A percentile compares a stretch with the other conserved stretches of the same genome.
phyloP scores from a whole-genome alignment of 2,329 filamentous ascomycete genomes.

The Stachybotrys chlorohalonatus region DNA sequence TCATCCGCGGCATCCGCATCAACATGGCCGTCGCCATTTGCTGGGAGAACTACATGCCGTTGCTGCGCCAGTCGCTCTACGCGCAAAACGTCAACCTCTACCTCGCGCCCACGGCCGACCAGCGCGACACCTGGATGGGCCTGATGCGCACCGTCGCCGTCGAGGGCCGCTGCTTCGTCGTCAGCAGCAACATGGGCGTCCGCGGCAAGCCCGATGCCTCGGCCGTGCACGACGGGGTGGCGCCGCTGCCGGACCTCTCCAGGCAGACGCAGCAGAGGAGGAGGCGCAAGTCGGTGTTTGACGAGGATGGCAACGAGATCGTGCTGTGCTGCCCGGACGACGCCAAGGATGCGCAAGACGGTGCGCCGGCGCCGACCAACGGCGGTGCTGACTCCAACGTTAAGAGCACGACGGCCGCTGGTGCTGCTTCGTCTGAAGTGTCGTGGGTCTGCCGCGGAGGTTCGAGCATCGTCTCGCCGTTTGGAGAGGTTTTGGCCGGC shows the following conservation, averaged over 20 bases:
- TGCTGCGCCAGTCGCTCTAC: constrained; percentile 76
- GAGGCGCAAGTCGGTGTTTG: constrained; percentile 33
- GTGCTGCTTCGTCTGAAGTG: constrained; percentile 9
- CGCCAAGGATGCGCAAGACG: constrained; percentile 7
- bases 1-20: constrained; percentile 68
- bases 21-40: constrained; percentile 84
- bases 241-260: constrained; percentile 22
- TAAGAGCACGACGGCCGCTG: constrained; percentile 1
- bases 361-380: neutral
- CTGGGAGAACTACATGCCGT: constrained; percentile 96
- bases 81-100: constrained; percentile 87
- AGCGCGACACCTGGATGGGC: constrained; percentile 69
- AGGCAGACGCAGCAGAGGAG: constrained; percentile 9
- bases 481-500: constrained; percentile 70
- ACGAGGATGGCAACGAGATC: constrained; percentile 48
- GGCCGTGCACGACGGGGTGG: constrained; percentile 33
- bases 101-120: constrained; percentile 83
- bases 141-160: constrained; percentile 75
- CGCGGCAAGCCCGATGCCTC: constrained; percentile 27
- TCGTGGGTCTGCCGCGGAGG: constrained; percentile 63
- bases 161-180: constrained; percentile 78
- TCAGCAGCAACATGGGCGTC: constrained; percentile 79
- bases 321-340: constrained; percentile 28
- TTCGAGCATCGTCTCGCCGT: constrained; percentile 70
- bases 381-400: constrained; percentile 3